A percentile compares a stretch with the other conserved stretches of the same genome.
Evolutionary conservation across 2,329 filamentous ascomycete species (phyloP).

Genomic region (Fusarium chaquense): DNA sequence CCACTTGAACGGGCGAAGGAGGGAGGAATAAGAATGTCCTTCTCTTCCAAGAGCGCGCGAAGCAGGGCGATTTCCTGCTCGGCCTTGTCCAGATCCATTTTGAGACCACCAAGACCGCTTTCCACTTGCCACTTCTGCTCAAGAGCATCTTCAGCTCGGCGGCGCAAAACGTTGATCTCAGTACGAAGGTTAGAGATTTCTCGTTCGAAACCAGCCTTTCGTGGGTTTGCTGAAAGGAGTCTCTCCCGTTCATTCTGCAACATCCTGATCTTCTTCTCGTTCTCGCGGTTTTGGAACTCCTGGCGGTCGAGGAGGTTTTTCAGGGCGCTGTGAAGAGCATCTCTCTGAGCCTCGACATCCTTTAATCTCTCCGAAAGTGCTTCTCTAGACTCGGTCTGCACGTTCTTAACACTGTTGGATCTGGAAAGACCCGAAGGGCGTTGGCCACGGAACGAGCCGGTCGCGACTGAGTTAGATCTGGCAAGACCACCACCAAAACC

Average conservation of each 20-base stretch:
- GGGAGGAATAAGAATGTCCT: constrained; percentile 81
- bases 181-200: constrained; percentile 84
- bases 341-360: constrained; percentile 92
- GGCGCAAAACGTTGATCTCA: constrained; percentile 86
- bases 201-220: constrained; percentile 82
- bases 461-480: constrained; percentile 75
- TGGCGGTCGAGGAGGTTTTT: constrained; percentile 88
- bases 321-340: constrained; percentile 89
- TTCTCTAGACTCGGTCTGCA: constrained; percentile 70
- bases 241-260: constrained; percentile 84
- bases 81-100: constrained; percentile 96
- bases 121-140: constrained; percentile 98
- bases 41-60: constrained; percentile 80
- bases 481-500: constrained; percentile 69
- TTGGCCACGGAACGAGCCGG: constrained; percentile 60
- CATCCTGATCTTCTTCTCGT: constrained; percentile 80
- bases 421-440: constrained; percentile 63
- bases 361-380: constrained; percentile 83
- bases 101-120: constrained; percentile 86
- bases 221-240: constrained; percentile 75
- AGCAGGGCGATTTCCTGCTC: constrained; percentile 93
- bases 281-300: constrained; percentile 84
- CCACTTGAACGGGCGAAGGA: constrained; percentile 62
- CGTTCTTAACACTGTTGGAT: constrained; percentile 68
- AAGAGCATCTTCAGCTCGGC: constrained; percentile 90